Percentiles rank a stretch among this genome's conserved stretches.
Evolutionary conservation across 1,284 basidiomycete species (phyloP).

Genomic region (Termitomyces sp.): DNA sequence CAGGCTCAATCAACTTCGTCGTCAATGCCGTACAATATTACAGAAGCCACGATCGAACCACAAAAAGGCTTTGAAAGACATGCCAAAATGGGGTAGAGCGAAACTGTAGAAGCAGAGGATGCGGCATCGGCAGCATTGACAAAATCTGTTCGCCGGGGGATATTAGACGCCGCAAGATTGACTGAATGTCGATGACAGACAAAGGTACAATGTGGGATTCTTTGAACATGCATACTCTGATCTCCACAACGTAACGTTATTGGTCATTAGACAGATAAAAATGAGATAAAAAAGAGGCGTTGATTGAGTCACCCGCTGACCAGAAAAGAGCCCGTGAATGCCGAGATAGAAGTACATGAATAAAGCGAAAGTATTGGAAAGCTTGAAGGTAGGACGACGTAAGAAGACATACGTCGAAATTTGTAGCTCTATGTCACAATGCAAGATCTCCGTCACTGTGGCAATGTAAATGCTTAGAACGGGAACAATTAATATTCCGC

Average conservation of each 20-base stretch:
- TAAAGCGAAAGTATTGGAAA: not conserved
- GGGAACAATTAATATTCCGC: not conserved
- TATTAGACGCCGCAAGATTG: not conserved
- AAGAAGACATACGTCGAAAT: constrained; percentile 2
- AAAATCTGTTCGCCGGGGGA: not conserved
- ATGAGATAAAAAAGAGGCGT: not conserved
- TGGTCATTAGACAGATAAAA: constrained; percentile 2
- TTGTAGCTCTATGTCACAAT: not conserved
- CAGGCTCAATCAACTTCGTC: not conserved
- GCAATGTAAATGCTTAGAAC: not conserved
- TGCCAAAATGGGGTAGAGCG: not conserved
- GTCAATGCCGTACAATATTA: not conserved
- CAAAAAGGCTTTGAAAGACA: not conserved
- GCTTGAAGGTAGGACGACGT: constrained; percentile 10
- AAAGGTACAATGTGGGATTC: not conserved
- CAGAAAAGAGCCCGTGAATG: constrained; percentile 12
- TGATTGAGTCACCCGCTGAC: constrained; percentile 8
- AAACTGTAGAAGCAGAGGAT: not conserved
- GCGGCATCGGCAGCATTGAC: too few relatives aligned
- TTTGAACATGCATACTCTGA: not conserved
- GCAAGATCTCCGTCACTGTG: not conserved
- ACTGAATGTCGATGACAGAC: not conserved
- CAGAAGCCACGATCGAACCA: not conserved
- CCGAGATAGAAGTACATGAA: constrained; percentile 4
- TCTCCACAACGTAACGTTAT: constrained; percentile 3